Evolutionary conservation across 2,329 filamentous ascomycete genomes (phyloP).

Genomic region (Phyllosticta capitalensis): DNA sequence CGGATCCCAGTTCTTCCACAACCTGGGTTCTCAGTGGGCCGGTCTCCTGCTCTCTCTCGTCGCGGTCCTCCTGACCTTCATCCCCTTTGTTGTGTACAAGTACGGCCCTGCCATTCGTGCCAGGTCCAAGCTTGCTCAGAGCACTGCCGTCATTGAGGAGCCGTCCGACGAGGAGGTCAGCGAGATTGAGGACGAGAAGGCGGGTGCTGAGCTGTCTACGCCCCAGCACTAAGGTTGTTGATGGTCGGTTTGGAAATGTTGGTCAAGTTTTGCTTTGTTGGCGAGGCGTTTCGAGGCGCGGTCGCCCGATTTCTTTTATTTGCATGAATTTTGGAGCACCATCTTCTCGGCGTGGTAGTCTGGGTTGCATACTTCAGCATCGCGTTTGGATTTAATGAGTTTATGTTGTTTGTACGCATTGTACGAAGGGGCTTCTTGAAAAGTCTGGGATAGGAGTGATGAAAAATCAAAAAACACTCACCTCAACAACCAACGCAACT

Average conservation of each 20-base stretch:
- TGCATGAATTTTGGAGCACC: neutral
- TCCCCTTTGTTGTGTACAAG: conserved; percentile 38
- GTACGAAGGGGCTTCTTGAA: neutral
- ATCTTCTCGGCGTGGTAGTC: neutral
- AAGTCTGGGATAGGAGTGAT: neutral
- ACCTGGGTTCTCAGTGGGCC: conserved; percentile 44
- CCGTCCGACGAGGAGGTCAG: neutral
- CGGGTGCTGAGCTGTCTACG: neutral
- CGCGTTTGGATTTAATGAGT: neutral
- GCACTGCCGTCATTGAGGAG: conserved; percentile 1
- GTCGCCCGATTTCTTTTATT: neutral
- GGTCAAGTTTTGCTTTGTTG: neutral
- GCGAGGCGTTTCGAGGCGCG: neutral
- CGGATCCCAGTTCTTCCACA: conserved; percentile 44
- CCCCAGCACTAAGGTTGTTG: neutral
- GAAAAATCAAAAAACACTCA: neutral
- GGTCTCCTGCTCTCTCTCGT: conserved; percentile 41
- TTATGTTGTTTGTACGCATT: neutral
- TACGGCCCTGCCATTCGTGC: conserved; percentile 31
- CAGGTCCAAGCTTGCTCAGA: conserved; percentile 29
- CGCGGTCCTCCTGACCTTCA: conserved; percentile 33
- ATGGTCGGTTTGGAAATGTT: neutral
- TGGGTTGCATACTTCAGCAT: neutral
- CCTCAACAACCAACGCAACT: neutral
- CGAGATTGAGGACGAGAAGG: neutral